phyloP scores from a whole-genome alignment of 2,329 filamentous ascomycete species.

The Microdochium nivale region DNA sequence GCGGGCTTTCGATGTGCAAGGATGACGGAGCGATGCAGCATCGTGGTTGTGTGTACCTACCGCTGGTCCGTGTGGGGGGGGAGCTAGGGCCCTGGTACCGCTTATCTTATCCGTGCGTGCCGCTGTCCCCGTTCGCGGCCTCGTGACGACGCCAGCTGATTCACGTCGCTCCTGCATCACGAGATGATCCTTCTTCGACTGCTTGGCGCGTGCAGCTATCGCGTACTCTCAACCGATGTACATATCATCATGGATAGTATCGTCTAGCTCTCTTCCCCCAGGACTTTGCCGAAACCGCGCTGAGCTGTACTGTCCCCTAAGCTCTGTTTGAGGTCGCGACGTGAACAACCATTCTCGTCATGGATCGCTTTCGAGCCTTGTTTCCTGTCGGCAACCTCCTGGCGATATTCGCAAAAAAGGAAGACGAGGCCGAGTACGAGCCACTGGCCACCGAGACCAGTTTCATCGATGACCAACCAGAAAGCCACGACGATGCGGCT shows the following conservation, averaged over 20 bases:
- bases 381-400: not conserved
- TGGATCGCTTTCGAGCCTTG: not conserved
- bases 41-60: no score
- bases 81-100: no score
- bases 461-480: slow-evolving; percentile 16
- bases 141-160: not conserved
- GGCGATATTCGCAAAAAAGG: not conserved
- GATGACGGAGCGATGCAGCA: no score
- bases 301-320: not conserved
- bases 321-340: not conserved
- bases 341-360: not conserved
- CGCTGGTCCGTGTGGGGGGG: not conserved
- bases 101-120: not conserved
- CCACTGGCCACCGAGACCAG: slow-evolving; percentile 17
- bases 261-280: no score
- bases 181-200: not conserved
- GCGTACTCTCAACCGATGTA: not conserved
- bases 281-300: not conserved
- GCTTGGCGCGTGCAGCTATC: not conserved
- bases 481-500: slow-evolving; percentile 22
- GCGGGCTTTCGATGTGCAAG: no score
- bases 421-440: slow-evolving; percentile 6
- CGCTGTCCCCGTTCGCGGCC: not conserved
- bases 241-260: not conserved
- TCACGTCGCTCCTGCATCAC: not conserved